Conservation (phyloP, 1,284 basidiomycete genomes). For the Boletus sp. region DNA sequence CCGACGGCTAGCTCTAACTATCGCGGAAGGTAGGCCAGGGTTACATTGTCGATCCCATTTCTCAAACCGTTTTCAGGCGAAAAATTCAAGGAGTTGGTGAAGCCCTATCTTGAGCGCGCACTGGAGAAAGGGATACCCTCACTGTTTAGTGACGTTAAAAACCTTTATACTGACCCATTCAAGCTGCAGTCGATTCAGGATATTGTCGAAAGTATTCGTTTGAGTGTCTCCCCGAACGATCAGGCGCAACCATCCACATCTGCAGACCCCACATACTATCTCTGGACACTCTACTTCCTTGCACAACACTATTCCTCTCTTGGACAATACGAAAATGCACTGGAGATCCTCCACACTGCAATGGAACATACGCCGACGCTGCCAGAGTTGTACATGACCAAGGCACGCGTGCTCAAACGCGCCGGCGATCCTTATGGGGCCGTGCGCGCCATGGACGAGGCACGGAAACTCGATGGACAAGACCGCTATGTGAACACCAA, state of each 20-base stretch:
- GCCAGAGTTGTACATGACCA: slow-evolving; percentile 86
- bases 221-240: slow-evolving; percentile 32
- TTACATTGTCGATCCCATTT: neutral
- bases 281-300: slow-evolving; percentile 96
- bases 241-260: slow-evolving; percentile 27
- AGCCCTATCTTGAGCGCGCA: slow-evolving; percentile 68
- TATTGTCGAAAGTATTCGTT: slow-evolving; percentile 58
- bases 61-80: slow-evolving; percentile 39
- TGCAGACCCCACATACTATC: slow-evolving; percentile 78
- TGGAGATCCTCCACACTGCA: slow-evolving; percentile 66
- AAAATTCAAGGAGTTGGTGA: slow-evolving; percentile 64
- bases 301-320: slow-evolving; percentile 85
- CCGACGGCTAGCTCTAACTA: slow-evolving; percentile 64
- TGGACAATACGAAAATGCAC: slow-evolving; percentile 51
- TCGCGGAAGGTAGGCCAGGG: slow-evolving; percentile 50
- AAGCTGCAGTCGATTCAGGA: slow-evolving; percentile 73
- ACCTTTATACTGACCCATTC: slow-evolving; percentile 64
- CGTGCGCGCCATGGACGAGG: slow-evolving; percentile 76
- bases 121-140: slow-evolving; percentile 90
- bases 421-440: slow-evolving; percentile 80
- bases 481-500: slow-evolving; percentile 97
- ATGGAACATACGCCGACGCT: slow-evolving; percentile 88
- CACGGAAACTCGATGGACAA: slow-evolving; percentile 86
- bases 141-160: slow-evolving; percentile 90
- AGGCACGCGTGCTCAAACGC: slow-evolving; percentile 84